phyloP scores from a whole-genome alignment of 2,329 filamentous ascomycete genomes.

The Venturia oleaginea region DNA sequence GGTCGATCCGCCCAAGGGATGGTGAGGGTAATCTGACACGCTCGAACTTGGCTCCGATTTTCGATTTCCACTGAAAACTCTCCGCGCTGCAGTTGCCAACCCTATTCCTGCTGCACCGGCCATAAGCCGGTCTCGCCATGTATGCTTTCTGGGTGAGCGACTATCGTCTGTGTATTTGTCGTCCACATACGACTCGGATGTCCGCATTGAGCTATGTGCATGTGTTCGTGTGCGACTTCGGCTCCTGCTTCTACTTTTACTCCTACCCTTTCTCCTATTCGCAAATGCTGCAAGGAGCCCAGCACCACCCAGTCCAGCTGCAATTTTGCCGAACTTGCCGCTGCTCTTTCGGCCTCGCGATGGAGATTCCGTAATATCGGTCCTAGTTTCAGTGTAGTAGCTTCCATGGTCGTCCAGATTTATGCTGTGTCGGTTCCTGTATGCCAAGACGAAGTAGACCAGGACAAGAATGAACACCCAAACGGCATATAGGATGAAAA shows the following conservation, averaged over 20 bases:
- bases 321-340: constrained; percentile 39
- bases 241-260: constrained; percentile 31
- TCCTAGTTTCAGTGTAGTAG: constrained; percentile 46
- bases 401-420: constrained; percentile 49
- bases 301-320: constrained; percentile 47
- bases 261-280: constrained; percentile 19
- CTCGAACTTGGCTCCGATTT: constrained; percentile 47
- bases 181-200: constrained; percentile 22
- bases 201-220: constrained; percentile 27
- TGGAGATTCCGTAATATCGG: constrained; percentile 41
- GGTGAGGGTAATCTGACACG: constrained; percentile 37
- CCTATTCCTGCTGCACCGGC: constrained; percentile 34
- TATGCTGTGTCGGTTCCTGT: constrained; percentile 50
- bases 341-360: constrained; percentile 27
- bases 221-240: constrained; percentile 22
- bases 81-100: constrained; percentile 37
- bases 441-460: constrained; percentile 72
- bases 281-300: constrained; percentile 47
- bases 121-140: constrained; percentile 38
- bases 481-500: constrained; percentile 79
- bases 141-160: constrained; percentile 18
- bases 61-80: constrained; percentile 43
- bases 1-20: constrained; percentile 40
- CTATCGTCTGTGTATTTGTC: constrained; percentile 31
- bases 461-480: constrained; percentile 66